phyloP scores from a whole-genome alignment of 2,329 filamentous ascomycete species.

The Orbilia quercus region DNA sequence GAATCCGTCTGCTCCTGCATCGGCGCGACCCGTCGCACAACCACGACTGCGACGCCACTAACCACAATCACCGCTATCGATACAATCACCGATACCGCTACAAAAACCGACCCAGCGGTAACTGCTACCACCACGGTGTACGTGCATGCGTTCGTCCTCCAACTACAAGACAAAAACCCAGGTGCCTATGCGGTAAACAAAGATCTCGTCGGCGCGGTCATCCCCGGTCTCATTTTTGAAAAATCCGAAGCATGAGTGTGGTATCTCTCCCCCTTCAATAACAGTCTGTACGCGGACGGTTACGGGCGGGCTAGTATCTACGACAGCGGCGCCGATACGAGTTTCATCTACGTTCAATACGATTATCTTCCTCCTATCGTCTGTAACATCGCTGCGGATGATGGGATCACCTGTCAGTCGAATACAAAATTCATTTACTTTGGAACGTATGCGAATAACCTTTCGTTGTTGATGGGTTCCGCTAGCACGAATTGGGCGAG shows the following conservation, averaged over 20 bases:
- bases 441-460: conserved; percentile 1
- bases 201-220: neutral
- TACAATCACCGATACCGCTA: neutral
- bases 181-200: neutral
- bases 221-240: neutral
- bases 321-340: neutral
- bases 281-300: neutral
- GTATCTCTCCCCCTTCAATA: neutral
- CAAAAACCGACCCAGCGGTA: no score
- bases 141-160: neutral
- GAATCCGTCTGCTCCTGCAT: conserved; percentile 61
- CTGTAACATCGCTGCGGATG: neutral
- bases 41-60: neutral
- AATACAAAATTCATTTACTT: conserved; percentile 2
- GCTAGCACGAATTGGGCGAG: conserved; percentile 5
- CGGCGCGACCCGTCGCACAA: conserved; percentile 55
- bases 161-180: neutral
- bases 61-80: conserved; percentile 3
- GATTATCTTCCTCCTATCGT: neutral
- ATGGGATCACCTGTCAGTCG: neutral
- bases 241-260: neutral
- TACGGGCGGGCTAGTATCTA: neutral
- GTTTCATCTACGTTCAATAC: neutral
- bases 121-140: neutral
- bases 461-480: conserved; percentile 9